Percentiles rank a stretch among this genome's conserved stretches.
phyloP scores from a whole-genome alignment of 2,329 filamentous ascomycete species.

The Verticillium nubilum region DNA sequence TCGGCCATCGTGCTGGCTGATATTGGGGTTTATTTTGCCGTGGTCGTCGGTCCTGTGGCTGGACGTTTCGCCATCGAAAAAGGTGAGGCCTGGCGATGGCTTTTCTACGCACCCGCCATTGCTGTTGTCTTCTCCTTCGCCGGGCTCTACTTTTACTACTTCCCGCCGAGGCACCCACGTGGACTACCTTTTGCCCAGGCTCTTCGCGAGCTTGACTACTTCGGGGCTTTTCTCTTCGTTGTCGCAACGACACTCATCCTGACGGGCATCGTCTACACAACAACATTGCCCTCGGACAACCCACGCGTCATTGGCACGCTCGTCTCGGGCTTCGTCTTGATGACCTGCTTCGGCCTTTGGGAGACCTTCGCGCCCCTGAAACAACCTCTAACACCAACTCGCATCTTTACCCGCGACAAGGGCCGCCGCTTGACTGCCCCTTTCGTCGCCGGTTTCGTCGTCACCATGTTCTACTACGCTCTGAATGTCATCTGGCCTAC shows the following conservation, averaged over 20 bases:
- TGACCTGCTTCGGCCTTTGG: conserved; percentile 31
- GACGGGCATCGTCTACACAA: conserved; percentile 33
- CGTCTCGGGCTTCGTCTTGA: conserved; percentile 25
- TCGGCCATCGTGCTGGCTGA: conserved; percentile 37
- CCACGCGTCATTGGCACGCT: conserved; percentile 29
- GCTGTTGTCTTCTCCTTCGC: conserved; percentile 35
- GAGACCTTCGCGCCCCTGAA: conserved; percentile 29
- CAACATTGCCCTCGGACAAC: conserved; percentile 25
- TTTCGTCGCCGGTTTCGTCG: conserved; percentile 35
- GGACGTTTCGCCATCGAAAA: conserved; percentile 32
- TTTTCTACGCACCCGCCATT: conserved; percentile 38
- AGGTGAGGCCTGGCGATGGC: conserved; percentile 33
- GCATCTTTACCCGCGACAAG: conserved; percentile 35
- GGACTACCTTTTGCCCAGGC: conserved; percentile 27
- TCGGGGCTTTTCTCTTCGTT: conserved; percentile 30
- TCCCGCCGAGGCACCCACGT: conserved; percentile 23
- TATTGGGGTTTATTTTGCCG: conserved; percentile 34
- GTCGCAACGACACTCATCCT: conserved; percentile 28
- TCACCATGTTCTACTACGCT: conserved; percentile 48
- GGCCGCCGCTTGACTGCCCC: conserved; percentile 43
- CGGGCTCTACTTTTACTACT: conserved; percentile 32
- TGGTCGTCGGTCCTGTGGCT: conserved; percentile 39
- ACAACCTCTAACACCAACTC: conserved; percentile 35
- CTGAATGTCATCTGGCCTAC: conserved; percentile 39
- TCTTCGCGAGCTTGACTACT: conserved; percentile 30